These are phyloP conservation scores for Boletus edulis DNA, from an alignment of 768 basidiomycete genomes.

Conservation along the genomic window DNA sequence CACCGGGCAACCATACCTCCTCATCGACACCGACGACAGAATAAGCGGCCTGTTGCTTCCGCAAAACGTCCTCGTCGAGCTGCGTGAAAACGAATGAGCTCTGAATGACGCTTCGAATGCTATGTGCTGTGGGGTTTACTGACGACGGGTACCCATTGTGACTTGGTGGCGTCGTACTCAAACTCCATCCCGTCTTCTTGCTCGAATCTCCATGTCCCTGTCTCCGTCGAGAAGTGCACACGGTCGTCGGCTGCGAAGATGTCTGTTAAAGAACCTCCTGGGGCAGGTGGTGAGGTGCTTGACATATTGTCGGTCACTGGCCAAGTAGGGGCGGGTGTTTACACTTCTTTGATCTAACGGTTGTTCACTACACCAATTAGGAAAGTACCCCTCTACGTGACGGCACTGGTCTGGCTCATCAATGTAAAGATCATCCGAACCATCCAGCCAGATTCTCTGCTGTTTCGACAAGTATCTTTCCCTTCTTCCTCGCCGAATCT, in stretches of 20 bases:
- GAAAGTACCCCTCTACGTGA: conserved; percentile 1
- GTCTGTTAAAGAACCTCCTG: conserved; percentile 52
- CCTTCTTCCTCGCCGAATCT: conserved; percentile 19
- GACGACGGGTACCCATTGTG: conserved; percentile 83
- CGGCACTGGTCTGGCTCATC: conserved; percentile 1
- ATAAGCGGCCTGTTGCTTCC: conserved; percentile 94
- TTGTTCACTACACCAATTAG: conserved; percentile 2
- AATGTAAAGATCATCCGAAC: conserved; percentile 27
- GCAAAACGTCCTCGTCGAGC: conserved; percentile 86
- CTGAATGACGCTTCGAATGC: neutral
- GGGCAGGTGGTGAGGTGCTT: conserved; percentile 42
- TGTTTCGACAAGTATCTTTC: conserved; percentile 16
- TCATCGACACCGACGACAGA: conserved; percentile 93
- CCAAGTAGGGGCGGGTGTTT: conserved; percentile 30
- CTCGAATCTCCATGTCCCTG: conserved; percentile 85
- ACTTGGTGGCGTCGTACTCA: conserved; percentile 79
- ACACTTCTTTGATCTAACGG: conserved; percentile 35
- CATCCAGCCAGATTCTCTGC: conserved; percentile 20
- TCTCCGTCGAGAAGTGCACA: conserved; percentile 73
- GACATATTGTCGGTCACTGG: conserved; percentile 20
- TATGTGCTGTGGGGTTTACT: conserved; percentile 27
- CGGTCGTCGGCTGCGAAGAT: conserved; percentile 77
- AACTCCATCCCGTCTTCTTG: conserved; percentile 87
- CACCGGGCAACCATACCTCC: conserved; percentile 53
- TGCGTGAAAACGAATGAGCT: conserved; percentile 30